These are phyloP conservation scores for Apiospora pterosperma DNA, from an alignment of 2,329 filamentous ascomycete species.

Conservation along the genomic window DNA sequence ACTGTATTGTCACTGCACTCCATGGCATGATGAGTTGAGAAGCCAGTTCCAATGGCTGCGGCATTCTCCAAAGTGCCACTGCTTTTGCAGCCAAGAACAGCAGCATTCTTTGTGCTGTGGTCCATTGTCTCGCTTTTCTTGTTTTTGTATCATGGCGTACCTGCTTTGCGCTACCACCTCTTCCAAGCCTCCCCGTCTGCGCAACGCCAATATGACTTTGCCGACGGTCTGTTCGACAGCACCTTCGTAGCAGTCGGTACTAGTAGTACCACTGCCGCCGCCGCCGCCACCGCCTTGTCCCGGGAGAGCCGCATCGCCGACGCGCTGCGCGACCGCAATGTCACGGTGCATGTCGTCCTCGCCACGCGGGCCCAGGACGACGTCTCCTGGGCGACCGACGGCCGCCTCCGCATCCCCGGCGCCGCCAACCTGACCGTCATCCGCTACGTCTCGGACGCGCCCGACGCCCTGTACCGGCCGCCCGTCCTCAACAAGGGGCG, in stretches of 20 bases:
- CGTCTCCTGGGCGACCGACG: conserved; percentile 25
- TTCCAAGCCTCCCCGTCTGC: background rate
- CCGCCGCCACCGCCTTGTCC: background rate
- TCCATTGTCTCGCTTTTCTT: background rate
- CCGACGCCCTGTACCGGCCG: conserved; percentile 41
- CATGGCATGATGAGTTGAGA: background rate
- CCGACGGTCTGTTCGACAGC: background rate
- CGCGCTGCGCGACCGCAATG: conserved; percentile 10
- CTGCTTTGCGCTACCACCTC: background rate
- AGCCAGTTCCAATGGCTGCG: background rate
- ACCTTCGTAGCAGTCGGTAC: background rate
- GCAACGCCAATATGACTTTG: background rate
- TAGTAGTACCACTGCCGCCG: background rate
- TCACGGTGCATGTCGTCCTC: conserved; percentile 27
- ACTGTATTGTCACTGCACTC: background rate
- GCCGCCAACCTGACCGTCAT: conserved; percentile 27
- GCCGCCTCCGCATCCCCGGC: conserved; percentile 20
- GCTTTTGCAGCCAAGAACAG: background rate
- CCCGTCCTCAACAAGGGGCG: conserved; percentile 55
- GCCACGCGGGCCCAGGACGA: conserved; percentile 23
- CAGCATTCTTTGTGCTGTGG: background rate
- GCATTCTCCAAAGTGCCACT: background rate
- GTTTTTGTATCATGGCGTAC: background rate
- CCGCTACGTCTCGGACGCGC: conserved; percentile 49
- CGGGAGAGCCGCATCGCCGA: background rate